Conservation (phyloP, 2,329 filamentous ascomycete species). For the Dothidotthia symphoricarpi region DNA sequence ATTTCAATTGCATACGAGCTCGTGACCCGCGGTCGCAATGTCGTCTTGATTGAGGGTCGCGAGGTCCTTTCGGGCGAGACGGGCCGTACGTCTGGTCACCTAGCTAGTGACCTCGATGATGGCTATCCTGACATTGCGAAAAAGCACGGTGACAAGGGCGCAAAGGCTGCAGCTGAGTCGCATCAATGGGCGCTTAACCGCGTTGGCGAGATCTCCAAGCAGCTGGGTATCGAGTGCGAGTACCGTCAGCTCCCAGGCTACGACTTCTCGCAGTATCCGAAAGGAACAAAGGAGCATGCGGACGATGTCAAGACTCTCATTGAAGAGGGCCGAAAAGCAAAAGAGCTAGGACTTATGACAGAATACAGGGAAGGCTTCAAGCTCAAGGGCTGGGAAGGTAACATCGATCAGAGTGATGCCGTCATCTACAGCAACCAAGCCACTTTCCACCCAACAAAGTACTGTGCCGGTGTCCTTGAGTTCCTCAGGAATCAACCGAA, state of each 20-base stretch:
- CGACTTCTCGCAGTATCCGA: slow-evolving; percentile 51
- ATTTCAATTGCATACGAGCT: slow-evolving; percentile 56
- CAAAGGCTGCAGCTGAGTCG: slow-evolving; percentile 52
- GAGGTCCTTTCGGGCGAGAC: slow-evolving; percentile 56
- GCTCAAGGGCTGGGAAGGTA: slow-evolving; percentile 54
- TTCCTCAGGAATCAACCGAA: slow-evolving; percentile 54
- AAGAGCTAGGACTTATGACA: slow-evolving; percentile 46
- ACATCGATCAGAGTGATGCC: slow-evolving; percentile 53
- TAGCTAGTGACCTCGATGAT: slow-evolving; percentile 56
- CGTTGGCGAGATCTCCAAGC: slow-evolving; percentile 51
- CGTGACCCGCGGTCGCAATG: slow-evolving; percentile 50
- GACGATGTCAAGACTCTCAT: slow-evolving; percentile 49
- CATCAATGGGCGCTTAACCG: slow-evolving; percentile 55
- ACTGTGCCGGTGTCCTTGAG: slow-evolving; percentile 53
- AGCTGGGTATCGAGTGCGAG: slow-evolving; percentile 57
- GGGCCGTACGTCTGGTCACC: slow-evolving; percentile 55
- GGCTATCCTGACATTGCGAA: slow-evolving; percentile 52
- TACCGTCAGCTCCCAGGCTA: slow-evolving; percentile 54
- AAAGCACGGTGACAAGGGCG: slow-evolving; percentile 54
- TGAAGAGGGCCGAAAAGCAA: slow-evolving; percentile 48
- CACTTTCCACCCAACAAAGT: slow-evolving; percentile 58
- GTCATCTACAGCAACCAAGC: slow-evolving; percentile 51
- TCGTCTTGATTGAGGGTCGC: slow-evolving; percentile 55
- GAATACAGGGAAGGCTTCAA: slow-evolving; percentile 47
- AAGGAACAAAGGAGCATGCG: slow-evolving; percentile 45